A percentile compares a stretch with the other conserved stretches of the same genome.
phyloP scores from a whole-genome alignment of 1,139 yeast species.

The Yamadazyma songkhlaensis region DNA sequence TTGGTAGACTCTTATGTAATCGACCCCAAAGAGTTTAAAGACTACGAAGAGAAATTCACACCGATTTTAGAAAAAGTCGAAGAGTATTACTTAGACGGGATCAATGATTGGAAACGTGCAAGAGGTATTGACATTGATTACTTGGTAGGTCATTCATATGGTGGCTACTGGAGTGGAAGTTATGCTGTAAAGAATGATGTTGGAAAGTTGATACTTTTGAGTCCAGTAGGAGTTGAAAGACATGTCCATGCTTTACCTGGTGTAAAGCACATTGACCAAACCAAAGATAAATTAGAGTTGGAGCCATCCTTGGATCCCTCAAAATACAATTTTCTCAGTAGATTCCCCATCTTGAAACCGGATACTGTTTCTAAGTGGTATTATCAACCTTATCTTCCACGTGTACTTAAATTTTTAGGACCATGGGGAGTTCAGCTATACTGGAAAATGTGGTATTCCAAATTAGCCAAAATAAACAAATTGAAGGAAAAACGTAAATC shows the following conservation, averaged over 20 bases:
- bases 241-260: slow-evolving; percentile 53
- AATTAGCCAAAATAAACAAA: slow-evolving; percentile 44
- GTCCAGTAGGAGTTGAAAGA: slow-evolving; percentile 90
- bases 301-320: slow-evolving; percentile 40
- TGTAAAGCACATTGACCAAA: slow-evolving; percentile 30
- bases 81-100: slow-evolving; percentile 32
- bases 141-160: slow-evolving; percentile 46
- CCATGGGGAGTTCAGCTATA: slow-evolving; percentile 50
- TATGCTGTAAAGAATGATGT: slow-evolving; percentile 43
- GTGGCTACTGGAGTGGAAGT: slow-evolving; percentile 47
- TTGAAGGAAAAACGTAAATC: slow-evolving; percentile 26
- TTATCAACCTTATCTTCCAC: slow-evolving; percentile 43
- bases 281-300: slow-evolving; percentile 9
- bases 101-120: slow-evolving; percentile 39
- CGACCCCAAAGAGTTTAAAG: slow-evolving; percentile 23
- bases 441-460: slow-evolving; percentile 44
- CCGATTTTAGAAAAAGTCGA: slow-evolving; percentile 43
- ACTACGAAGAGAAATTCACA: slow-evolving; percentile 35
- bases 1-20: slow-evolving; percentile 34
- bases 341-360: slow-evolving; percentile 41
- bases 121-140: slow-evolving; percentile 35
- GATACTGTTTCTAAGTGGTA: slow-evolving; percentile 37
- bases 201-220: slow-evolving; percentile 65
- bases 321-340: slow-evolving; percentile 36
- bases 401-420: slow-evolving; percentile 43